Conservation (phyloP, 2,329 filamentous ascomycete species). For the Exophiala aquamarina region DNA sequence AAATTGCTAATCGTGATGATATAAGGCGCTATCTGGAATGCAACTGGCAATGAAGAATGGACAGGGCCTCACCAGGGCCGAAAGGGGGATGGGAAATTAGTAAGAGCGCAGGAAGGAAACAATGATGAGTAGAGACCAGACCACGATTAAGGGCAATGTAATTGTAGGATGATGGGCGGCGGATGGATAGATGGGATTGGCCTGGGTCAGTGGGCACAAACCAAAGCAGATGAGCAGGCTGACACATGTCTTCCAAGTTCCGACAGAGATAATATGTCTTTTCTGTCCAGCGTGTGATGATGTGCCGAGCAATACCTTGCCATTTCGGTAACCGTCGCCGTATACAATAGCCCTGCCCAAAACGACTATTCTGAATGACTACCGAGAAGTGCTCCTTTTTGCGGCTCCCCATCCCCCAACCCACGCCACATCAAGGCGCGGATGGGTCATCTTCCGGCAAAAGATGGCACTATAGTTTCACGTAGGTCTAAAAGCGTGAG, state of each 20-base stretch:
- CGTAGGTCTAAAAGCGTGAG: not conserved
- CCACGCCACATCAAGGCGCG: conserved; percentile 13
- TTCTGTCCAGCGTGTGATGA: too few species aligned
- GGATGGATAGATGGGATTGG: too few species aligned
- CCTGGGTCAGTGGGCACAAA: too few species aligned
- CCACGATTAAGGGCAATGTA: conserved; percentile 5
- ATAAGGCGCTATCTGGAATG: conserved; percentile 17
- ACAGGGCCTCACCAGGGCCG: conserved; percentile 9
- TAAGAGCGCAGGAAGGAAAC: conserved; percentile 19
- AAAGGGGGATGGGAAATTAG: conserved; percentile 20
- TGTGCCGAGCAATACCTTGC: too few species aligned
- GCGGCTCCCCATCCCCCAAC: conserved; percentile 6
- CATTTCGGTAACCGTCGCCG: too few species aligned
- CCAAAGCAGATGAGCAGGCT: conserved; percentile 14
- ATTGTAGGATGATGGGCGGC: conserved; percentile 6
- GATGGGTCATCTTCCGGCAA: conserved; percentile 15
- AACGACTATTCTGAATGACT: conserved; percentile 16
- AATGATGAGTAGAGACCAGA: conserved; percentile 12
- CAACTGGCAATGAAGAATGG: too few species aligned
- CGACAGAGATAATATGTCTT: too few species aligned
- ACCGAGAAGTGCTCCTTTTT: conserved; percentile 14
- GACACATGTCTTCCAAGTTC: conserved; percentile 13
- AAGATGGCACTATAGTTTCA: not conserved
- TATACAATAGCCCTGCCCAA: not conserved
- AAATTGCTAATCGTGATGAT: conserved; percentile 25